Base-by-base conservation (phyloP, 805 yeast genomes). In the Metschnikowia arizonensis region DNA sequence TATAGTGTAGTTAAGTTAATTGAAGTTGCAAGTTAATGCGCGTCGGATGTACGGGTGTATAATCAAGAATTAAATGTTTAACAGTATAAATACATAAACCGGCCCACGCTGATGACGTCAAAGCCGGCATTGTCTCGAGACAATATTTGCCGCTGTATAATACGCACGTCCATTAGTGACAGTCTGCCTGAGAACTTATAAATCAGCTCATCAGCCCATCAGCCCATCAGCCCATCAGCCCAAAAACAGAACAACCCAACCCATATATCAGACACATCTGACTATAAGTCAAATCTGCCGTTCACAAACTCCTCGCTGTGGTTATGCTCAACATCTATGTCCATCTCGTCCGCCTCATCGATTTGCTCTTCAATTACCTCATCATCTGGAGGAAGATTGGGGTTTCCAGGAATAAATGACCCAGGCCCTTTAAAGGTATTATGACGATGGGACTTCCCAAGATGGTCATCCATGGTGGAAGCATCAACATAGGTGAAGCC, bases 401-500 rank as follows among this genome's bases (percentile, higher is more conserved):
- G 89, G 60, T 85, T 81, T 2, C 89, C 89, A 2, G 87, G 87
- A 26, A 86, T 83, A 53, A 86, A 79, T 1, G 90, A 83, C 4
- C 89, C 90, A 12, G 79, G 81, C 57, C 62, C 62, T 44, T 60
- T 69, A 59, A 63, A 73, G 2, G 68, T 48, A 57, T 61, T 66
- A 48, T 51, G 52, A 44, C 74, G 60, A 47, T 65, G 67, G 4
- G 69, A 65, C 46, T 64, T 65, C 40, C 70, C 68, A 51, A 85
- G 84, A 65, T 85, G 86, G 55, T 90, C 97, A 58, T 90, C 96
- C 75, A 91, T 82, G 25, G 95, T 79, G 21, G 95, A 84, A 51
- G 87, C 97, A 63, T 90, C 97, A 40, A 91, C 97, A 65, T 86
- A 93, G 0, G 99, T 93, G 65, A 93, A 93, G 0, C 99, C 99